A percentile compares a stretch with the other conserved stretches of the same genome.
These are phyloP conservation scores for Lachnellula arida DNA, from an alignment of 2,329 filamentous ascomycete species.

Conservation along the genomic window DNA sequence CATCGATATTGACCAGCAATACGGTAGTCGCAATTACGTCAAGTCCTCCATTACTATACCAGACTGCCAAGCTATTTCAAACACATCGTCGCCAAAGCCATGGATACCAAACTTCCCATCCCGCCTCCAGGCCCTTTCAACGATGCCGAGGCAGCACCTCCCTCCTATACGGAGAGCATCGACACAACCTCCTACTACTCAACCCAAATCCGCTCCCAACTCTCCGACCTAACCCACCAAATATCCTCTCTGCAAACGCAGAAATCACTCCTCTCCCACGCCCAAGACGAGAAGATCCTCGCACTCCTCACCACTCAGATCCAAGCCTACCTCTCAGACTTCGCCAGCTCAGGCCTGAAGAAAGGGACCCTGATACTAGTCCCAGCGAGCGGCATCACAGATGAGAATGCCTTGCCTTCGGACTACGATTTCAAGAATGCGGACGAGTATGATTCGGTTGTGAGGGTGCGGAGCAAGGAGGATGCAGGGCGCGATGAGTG, in stretches of 20 bases:
- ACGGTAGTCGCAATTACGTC: background rate
- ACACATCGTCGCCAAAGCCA: constrained; percentile 2
- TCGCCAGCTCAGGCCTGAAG: constrained; percentile 19
- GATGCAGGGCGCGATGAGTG: constrained; percentile 5
- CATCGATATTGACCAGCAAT: background rate
- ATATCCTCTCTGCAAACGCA: constrained; percentile 22
- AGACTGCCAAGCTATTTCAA: background rate
- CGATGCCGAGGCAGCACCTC: constrained; percentile 16
- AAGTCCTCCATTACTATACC: background rate
- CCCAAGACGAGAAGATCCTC: constrained; percentile 26
- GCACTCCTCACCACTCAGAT: constrained; percentile 25
- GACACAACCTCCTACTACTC: constrained; percentile 20
- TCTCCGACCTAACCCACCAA: constrained; percentile 19
- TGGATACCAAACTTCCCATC: constrained; percentile 19
- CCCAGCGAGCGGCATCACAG: constrained; percentile 19
- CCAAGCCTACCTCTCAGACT: constrained; percentile 26
- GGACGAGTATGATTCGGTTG: constrained; percentile 18
- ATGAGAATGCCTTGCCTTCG: constrained; percentile 21
- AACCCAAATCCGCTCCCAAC: constrained; percentile 23
- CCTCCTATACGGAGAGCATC: constrained; percentile 22
- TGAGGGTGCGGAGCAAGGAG: constrained; percentile 20
- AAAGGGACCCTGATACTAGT: constrained; percentile 27
- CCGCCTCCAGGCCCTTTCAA: constrained; percentile 7
- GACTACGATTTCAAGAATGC: constrained; percentile 22
- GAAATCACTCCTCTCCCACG: constrained; percentile 19